These are phyloP conservation scores for Meripilus lineatus DNA, from an alignment of 1,284 basidiomycete genomes.

Conservation along the genomic window DNA sequence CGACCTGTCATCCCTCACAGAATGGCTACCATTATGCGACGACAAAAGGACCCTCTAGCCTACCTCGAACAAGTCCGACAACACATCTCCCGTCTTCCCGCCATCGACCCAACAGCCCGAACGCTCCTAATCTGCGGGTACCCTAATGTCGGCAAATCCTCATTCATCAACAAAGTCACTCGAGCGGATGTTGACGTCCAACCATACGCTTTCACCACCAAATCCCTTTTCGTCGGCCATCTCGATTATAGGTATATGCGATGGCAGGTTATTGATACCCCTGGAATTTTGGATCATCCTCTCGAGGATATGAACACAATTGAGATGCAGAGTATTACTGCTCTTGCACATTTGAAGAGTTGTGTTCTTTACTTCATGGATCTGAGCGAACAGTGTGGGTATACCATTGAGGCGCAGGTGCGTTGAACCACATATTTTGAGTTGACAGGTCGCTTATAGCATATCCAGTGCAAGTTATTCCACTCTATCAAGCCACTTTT, in stretches of 20 bases:
- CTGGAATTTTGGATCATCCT: slow-evolving; percentile 89
- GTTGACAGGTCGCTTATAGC: slow-evolving; percentile 1
- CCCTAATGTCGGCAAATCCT: slow-evolving; percentile 96
- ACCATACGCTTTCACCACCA: slow-evolving; percentile 97
- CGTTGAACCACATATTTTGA: slow-evolving; percentile 18
- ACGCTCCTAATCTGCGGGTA: slow-evolving; percentile 95
- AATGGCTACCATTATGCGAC: slow-evolving; percentile 96
- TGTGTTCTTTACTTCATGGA: slow-evolving; percentile 98
- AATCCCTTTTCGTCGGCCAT: slow-evolving; percentile 94
- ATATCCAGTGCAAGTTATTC: slow-evolving; percentile 85
- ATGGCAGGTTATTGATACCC: slow-evolving; percentile 97
- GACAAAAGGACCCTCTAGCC: slow-evolving; percentile 94
- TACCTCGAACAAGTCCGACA: slow-evolving; percentile 97
- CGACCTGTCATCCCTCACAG: slow-evolving; percentile 37
- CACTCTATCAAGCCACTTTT: slow-evolving; percentile 97
- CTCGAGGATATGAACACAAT: slow-evolving; percentile 99
- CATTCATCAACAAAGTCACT: slow-evolving; percentile 97
- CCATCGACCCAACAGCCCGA: slow-evolving; percentile 95
- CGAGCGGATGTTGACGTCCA: slow-evolving; percentile 97
- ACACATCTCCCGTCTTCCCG: slow-evolving; percentile 93
- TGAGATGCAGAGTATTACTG: slow-evolving; percentile 98
- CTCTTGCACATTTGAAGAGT: slow-evolving; percentile 88
- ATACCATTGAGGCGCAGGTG: slow-evolving; percentile 89
- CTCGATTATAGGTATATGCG: slow-evolving; percentile 96
- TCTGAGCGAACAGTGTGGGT: slow-evolving; percentile 93